Percentiles rank a stretch among this genome's conserved stretches.
Evolutionary conservation across 164 flowering plant species (phyloP).

Genomic region (Vitis riparia): DNA sequence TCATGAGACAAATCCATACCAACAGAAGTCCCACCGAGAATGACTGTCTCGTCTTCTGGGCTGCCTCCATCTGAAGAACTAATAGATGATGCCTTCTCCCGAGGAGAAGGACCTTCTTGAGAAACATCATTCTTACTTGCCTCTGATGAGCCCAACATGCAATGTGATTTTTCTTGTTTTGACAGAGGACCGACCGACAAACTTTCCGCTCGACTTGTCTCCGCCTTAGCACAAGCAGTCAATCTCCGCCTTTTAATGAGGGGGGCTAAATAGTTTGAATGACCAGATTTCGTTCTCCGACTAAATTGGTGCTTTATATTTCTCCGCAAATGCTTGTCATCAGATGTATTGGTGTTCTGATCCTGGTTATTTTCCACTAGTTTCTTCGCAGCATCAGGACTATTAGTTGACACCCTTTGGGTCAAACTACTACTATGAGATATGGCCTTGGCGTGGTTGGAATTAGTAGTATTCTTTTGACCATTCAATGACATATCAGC

Average conservation of each 20-base stretch:
- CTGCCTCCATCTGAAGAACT: constrained; percentile 23
- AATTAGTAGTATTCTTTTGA: constrained; percentile 9
- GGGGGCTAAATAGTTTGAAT: constrained; percentile 29
- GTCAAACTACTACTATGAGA: constrained; percentile 11
- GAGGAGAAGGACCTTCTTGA: constrained; percentile 17
- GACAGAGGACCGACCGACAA: constrained; percentile 5
- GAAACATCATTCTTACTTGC: constrained; percentile 14
- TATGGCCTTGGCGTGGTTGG: constrained; percentile 4
- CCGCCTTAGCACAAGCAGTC: constrained; percentile 35
- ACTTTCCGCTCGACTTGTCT: constrained; percentile 12
- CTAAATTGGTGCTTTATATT: constrained; percentile 23
- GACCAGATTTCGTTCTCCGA: constrained; percentile 28
- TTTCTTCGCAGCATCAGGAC: constrained; percentile 11
- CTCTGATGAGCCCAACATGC: constrained; percentile 19
- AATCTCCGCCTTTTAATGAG: constrained; percentile 36
- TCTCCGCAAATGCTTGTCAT: constrained; percentile 25
- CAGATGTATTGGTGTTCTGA: not conserved
- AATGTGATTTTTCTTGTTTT: constrained; percentile 20
- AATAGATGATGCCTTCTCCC: constrained; percentile 25
- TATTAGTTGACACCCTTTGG: not conserved
- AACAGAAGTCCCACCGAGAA: constrained; percentile 8
- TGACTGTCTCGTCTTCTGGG: constrained; percentile 22
- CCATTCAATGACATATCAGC: constrained; percentile 7
- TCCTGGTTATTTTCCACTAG: constrained; percentile 14
- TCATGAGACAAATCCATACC: constrained; percentile 5